Conservation (phyloP, 257 asterid species). For the Apocynum venetum region DNA sequence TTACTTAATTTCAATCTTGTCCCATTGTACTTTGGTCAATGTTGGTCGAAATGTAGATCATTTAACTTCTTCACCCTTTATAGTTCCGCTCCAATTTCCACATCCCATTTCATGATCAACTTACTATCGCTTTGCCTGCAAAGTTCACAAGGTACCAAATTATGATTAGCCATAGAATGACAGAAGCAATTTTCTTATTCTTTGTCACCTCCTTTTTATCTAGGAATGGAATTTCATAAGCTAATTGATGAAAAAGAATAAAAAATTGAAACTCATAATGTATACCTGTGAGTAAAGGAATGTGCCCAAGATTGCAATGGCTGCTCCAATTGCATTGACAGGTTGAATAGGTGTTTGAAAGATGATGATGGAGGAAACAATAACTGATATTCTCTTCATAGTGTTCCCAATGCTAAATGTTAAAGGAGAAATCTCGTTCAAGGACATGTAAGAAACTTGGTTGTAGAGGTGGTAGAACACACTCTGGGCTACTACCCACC, state of each 20-base stretch:
- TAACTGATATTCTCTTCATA: constrained; percentile 91
- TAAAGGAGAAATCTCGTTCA: constrained; percentile 92
- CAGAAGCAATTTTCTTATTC: too few species aligned
- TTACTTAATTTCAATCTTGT: too few species aligned
- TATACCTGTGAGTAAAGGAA: constrained; percentile 92
- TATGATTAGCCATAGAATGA: neutral
- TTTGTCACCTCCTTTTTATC: too few species aligned
- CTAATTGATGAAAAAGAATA: too few species aligned
- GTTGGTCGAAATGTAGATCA: neutral
- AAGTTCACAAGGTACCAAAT: neutral
- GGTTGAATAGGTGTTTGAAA: constrained; percentile 90
- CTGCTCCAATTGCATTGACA: constrained; percentile 95
- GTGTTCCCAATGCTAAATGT: constrained; percentile 95
- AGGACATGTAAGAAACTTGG: constrained; percentile 94
- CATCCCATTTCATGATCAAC: neutral
- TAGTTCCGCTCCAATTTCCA: neutral
- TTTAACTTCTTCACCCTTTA: neutral
- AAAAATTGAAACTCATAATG: neutral
- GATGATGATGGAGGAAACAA: constrained; percentile 86
- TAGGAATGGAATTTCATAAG: too few species aligned
- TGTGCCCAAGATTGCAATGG: constrained; percentile 83
- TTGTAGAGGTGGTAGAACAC: constrained; percentile 90
- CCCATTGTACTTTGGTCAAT: too few species aligned
- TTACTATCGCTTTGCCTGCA: neutral
- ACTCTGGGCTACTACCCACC: constrained; percentile 99